These are phyloP conservation scores for Pyrus hybrid DNA, from an alignment of 331 rosid species.

Conservation along the genomic window DNA sequence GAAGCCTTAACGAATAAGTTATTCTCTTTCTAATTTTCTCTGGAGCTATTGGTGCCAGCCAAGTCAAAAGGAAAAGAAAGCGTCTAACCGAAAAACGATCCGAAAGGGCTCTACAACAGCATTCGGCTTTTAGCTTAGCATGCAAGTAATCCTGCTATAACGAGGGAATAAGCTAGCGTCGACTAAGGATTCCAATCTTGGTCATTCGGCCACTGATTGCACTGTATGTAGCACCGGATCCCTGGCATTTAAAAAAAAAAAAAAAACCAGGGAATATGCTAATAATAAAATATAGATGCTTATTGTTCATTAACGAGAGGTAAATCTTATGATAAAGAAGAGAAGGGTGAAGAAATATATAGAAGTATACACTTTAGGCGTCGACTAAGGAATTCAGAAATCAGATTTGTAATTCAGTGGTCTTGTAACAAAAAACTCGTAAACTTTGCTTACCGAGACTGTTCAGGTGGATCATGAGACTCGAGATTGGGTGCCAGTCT, in stretches of 20 bases:
- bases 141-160: not conserved
- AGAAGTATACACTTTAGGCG: not conserved
- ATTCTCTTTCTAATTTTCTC: not conserved
- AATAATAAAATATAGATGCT: too few relatives aligned
- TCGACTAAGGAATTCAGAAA: not conserved
- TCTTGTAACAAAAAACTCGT: not conserved
- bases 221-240: not conserved
- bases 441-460: not conserved
- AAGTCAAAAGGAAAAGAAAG: not conserved
- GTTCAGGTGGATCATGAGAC: constrained; percentile 7
- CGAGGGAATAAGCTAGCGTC: not conserved
- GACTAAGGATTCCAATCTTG: not conserved
- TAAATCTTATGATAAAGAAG: too few relatives aligned
- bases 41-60: not conserved
- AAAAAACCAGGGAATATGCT: not conserved
- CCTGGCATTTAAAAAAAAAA: not conserved
- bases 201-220: not conserved
- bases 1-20: not conserved
- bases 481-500: constrained; percentile 44
- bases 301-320: too few relatives aligned
- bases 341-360: too few relatives aligned
- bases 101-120: not conserved
- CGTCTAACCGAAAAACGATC: not conserved
- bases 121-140: not conserved
- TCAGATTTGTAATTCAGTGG: not conserved